Base-by-base conservation (phyloP, 2,329 filamentous ascomycete genomes). In the Neoascochyta sp. region DNA sequence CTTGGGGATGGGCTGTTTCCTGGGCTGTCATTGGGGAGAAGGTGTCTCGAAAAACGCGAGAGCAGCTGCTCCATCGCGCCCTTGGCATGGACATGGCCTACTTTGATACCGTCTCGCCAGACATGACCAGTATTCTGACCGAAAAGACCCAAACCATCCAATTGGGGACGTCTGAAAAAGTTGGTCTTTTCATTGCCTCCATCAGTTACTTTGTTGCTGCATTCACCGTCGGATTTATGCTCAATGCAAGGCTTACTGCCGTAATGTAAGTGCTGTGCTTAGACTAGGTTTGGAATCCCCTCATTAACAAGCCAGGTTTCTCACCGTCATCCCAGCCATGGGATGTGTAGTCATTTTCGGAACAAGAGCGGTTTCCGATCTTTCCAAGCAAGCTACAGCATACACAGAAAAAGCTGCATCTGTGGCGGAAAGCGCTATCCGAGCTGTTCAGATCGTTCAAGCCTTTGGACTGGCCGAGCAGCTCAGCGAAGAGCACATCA, bases 71-170 rank as follows among this genome's bases (percentile, higher is more conserved):
- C 9, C 54, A 68, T 19, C 66, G 66, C 36, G 63, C 70, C 6
- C 51, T 75, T 13, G 66, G 71, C 16, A 65, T 74, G 48, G 71
- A 75, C 29, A 69, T 72, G 44, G 60, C 68, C 8, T 75, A 70
- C 44, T 71, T 73, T 38, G 72, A 76, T 35, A 55, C 48, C 9
- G 58, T 69, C 37, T 64, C 69, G 20, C 65, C 71, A 12, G 70
- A 75, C 48, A 66, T 74, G 46, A 66, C 68, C 10, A 60, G 56
- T 9, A 57, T 67, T 15, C 51, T 70, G 5, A 68, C 65, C 6
- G 66, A 67, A 24, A 69, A 68, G 39, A 65, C 65, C 12, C 65
- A 69, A 33, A 61, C 57, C 2, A 66, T 69, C n/a, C 65, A 69
- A 34, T 57, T 66, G 7, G 67, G 67, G 4, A 67, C 64, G 12